Evolutionary conservation across 2,329 filamentous ascomycete genomes (phyloP), one percentile per base, ranked within the genome.

Genomic region (Allantophomopsis cytisporea): DNA sequence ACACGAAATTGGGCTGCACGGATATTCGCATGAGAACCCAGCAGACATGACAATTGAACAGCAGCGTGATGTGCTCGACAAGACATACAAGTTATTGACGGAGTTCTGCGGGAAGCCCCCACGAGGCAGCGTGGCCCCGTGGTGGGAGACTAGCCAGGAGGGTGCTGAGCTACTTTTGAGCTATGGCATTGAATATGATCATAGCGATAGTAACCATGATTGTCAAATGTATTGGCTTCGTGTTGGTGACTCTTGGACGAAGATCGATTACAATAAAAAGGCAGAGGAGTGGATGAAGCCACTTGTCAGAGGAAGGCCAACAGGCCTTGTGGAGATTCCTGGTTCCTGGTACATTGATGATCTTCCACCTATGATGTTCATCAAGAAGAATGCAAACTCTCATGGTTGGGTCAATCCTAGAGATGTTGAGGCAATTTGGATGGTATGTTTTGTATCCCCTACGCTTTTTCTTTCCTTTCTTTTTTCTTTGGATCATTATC

Each of bases 21-120:
- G 79, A 4, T 86, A 86, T 58, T 76, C 70, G 0, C 80, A 86
- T 50, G 81, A 86, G 53, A 85, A 86, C 49, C 80, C 81, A 0
- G 66, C 65, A 1, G 71, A 77, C 41, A 83, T 86, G 80, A 80
- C 69, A 0, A 54, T 82, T 2, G 80, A 86, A 52, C 83, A 88
- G 59, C 82, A 88, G 55, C 70, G 69, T 12, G 80, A 83, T 41
- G 77, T 88, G 13, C 67, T 89, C 5, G 76, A 82, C 50, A 83
- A 83, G 58, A 84, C 80, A 14, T 84, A 78, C 53, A 69, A 70
- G 16, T 66, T 86, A 57, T 67, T 86, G 28, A 83, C 75, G 0
- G 73, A 80, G 0, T 81, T 88, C 50, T 72, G 70, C 32, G 77
- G 82, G 5, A 84, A 83, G 58, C 77, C 76, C 1, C 83, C 83